These are phyloP conservation scores for Diaporthe velutina DNA, from an alignment of 2,329 filamentous ascomycete species.

Conservation along the genomic window DNA sequence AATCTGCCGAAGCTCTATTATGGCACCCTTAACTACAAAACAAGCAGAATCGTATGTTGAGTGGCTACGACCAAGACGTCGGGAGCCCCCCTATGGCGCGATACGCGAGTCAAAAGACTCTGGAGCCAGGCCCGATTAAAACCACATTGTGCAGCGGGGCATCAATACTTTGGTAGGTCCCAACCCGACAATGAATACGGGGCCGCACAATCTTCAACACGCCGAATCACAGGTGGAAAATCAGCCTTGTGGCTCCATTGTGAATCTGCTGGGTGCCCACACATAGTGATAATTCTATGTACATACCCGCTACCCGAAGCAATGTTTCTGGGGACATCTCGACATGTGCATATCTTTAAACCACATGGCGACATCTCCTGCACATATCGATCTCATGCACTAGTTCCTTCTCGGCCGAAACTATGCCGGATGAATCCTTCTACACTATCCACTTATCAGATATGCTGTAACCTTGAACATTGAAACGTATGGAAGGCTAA, in stretches of 20 bases:
- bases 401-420: background rate
- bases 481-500: background rate
- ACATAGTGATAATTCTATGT: no score
- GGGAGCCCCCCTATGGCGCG: background rate
- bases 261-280: background rate
- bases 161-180: background rate
- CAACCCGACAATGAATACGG: background rate
- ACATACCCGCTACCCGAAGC: background rate
- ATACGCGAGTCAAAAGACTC: background rate
- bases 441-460: background rate
- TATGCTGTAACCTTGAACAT: background rate
- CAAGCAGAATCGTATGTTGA: background rate
- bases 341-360: background rate
- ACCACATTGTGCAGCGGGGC: background rate
- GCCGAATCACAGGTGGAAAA: background rate
- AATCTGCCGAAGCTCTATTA: background rate
- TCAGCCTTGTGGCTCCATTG: background rate
- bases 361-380: background rate
- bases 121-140: background rate
- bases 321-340: background rate
- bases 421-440: background rate
- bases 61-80: background rate
- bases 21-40: background rate
- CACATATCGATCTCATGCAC: background rate
- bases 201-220: background rate